phyloP scores from a whole-genome alignment of 225 moss, liverwort and hornwort species.

The Physcomitrellopsis africana region DNA sequence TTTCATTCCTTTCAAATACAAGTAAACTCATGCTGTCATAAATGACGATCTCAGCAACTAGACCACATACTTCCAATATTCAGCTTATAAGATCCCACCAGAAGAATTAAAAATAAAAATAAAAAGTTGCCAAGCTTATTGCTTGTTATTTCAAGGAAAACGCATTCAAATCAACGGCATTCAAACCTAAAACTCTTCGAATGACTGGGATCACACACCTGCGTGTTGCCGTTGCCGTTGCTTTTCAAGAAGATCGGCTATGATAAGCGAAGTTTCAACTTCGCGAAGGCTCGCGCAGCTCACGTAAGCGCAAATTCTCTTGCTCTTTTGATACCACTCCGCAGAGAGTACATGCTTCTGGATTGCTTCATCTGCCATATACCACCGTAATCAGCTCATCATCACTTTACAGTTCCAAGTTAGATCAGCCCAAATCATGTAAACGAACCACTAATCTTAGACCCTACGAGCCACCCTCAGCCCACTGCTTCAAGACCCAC shows the following conservation, averaged over 20 bases:
- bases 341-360: conserved; percentile 82
- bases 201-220: conserved; percentile 31
- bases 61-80: background rate
- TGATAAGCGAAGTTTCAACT: conserved; percentile 77
- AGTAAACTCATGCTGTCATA: conserved; percentile 7
- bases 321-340: conserved; percentile 84
- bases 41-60: background rate
- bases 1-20: conserved; percentile 38
- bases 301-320: conserved; percentile 80
- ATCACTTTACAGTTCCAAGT: conserved; percentile 10
- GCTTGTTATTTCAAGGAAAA: background rate
- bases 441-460: background rate
- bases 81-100: background rate
- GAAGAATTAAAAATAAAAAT: no score
- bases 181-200: background rate
- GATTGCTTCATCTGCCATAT: conserved; percentile 72
- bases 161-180: background rate
- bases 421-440: background rate
- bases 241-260: conserved; percentile 67
- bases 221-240: conserved; percentile 37
- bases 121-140: background rate
- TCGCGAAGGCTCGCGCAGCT: conserved; percentile 83
- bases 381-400: conserved; percentile 21
- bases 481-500: no score
- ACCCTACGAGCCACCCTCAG: no score